phyloP scores from a whole-genome alignment of 2,329 filamentous ascomycete genomes.

The Diaporthe ampelina region DNA sequence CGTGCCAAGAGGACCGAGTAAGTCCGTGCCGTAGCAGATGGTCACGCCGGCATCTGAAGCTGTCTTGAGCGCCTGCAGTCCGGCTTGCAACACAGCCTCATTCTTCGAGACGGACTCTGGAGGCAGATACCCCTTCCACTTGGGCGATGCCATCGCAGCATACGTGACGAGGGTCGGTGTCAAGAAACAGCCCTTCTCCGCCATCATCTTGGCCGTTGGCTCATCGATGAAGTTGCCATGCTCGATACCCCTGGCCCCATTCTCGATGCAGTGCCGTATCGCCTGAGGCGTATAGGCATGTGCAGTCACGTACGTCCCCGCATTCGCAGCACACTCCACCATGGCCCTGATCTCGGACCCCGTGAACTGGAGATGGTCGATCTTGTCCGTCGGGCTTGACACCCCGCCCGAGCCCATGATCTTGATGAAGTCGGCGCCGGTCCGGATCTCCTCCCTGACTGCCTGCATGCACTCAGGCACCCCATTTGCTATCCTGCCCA shows the following conservation, averaged over 20 bases:
- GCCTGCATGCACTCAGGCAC: slow-evolving; percentile 63
- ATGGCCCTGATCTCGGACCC: slow-evolving; percentile 66
- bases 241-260: slow-evolving; percentile 65
- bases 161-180: slow-evolving; percentile 68
- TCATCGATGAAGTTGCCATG: slow-evolving; percentile 56
- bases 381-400: slow-evolving; percentile 62
- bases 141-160: slow-evolving; percentile 58
- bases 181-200: slow-evolving; percentile 59
- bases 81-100: slow-evolving; percentile 59
- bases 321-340: slow-evolving; percentile 59
- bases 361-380: slow-evolving; percentile 67
- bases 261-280: slow-evolving; percentile 64
- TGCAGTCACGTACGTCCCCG: slow-evolving; percentile 65
- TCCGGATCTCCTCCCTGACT: slow-evolving; percentile 64
- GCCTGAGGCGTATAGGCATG: slow-evolving; percentile 66
- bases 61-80: slow-evolving; percentile 60
- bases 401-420: slow-evolving; percentile 70
- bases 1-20: slow-evolving; percentile 63
- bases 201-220: slow-evolving; percentile 61
- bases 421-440: slow-evolving; percentile 68
- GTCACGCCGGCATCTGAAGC: slow-evolving; percentile 64
- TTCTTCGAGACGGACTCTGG: slow-evolving; percentile 61
- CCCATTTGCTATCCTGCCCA: slow-evolving; percentile 61
- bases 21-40: slow-evolving; percentile 68
- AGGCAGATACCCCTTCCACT: slow-evolving; percentile 57